phyloP scores from a whole-genome alignment of 2,329 filamentous ascomycete species.

The Gliomastix tumulicola region DNA sequence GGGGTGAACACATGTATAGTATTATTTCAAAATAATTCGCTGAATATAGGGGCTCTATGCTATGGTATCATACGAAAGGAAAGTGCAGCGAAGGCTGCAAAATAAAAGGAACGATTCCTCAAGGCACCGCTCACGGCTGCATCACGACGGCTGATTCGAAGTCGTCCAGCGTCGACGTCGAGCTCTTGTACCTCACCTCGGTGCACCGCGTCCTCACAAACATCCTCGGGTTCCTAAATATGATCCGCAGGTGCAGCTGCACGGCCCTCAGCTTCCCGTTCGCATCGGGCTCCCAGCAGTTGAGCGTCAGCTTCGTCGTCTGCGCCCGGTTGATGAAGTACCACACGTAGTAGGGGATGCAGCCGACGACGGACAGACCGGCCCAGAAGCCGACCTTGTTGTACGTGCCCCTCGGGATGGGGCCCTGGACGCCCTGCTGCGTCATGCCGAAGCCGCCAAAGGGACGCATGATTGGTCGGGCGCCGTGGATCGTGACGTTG shows the following conservation, averaged over 20 bases:
- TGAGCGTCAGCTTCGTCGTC: neutral
- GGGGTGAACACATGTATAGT: too few species aligned
- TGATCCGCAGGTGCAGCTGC: neutral
- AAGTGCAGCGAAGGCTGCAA: too few species aligned
- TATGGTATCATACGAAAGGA: too few species aligned
- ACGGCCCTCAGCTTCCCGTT: slow-evolving; percentile 1
- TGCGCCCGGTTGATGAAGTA: neutral
- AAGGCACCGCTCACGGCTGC: too few species aligned
- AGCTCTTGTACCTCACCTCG: neutral
- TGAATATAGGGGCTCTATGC: too few species aligned
- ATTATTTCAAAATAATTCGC: too few species aligned
- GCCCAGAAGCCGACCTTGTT: neutral
- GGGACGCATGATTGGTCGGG: neutral
- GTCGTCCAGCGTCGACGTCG: too few species aligned
- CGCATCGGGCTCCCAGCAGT: neutral
- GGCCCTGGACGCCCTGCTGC: neutral
- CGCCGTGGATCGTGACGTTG: neutral
- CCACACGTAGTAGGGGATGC: slow-evolving; percentile 3
- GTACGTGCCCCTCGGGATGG: neutral
- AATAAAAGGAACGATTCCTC: too few species aligned
- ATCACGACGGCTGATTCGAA: too few species aligned
- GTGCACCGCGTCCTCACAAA: neutral
- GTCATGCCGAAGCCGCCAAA: too few species aligned
- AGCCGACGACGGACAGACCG: neutral
- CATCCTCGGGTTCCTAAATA: neutral